Conservation (phyloP, 768 basidiomycete species). For the Nidularia sp. region DNA sequence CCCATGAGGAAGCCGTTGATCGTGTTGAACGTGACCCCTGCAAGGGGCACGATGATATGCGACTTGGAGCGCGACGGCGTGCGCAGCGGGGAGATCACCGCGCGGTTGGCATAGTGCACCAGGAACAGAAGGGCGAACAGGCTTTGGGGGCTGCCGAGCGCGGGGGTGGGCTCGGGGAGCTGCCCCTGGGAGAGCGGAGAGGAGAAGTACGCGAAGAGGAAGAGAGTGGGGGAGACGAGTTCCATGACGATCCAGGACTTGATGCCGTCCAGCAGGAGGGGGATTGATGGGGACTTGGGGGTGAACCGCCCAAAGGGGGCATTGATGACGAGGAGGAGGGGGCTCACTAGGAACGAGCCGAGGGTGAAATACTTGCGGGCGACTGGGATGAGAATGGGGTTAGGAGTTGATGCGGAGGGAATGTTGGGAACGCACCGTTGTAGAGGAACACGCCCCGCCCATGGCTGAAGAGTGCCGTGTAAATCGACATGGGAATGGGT, state of each 20-base stretch:
- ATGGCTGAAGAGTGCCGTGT: background rate
- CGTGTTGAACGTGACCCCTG: slow-evolving; percentile 61
- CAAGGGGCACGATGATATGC: slow-evolving; percentile 60
- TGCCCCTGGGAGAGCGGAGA: slow-evolving; percentile 38
- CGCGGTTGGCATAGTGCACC: slow-evolving; percentile 80
- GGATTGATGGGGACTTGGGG: slow-evolving; percentile 37
- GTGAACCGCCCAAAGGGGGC: slow-evolving; percentile 83
- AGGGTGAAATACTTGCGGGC: slow-evolving; percentile 44
- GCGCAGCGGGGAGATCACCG: slow-evolving; percentile 73
- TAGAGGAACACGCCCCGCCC: background rate
- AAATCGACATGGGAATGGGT: no score
- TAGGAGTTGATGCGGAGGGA: background rate
- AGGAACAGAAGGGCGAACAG: slow-evolving; percentile 60
- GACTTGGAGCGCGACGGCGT: slow-evolving; percentile 76
- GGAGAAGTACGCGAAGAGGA: slow-evolving; percentile 44
- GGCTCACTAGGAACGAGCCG: slow-evolving; percentile 26
- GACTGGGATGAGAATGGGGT: slow-evolving; percentile 6
- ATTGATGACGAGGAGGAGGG: slow-evolving; percentile 47
- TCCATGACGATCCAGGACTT: slow-evolving; percentile 81
- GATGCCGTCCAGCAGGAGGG: slow-evolving; percentile 51
- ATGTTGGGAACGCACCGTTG: background rate
- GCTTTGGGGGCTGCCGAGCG: slow-evolving; percentile 35
- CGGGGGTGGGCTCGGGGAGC: slow-evolving; percentile 17
- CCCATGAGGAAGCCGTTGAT: slow-evolving; percentile 72
- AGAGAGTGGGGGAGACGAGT: slow-evolving; percentile 52